Base-by-base conservation (phyloP, 169 alveolate species). In the Eimeria maxima region DNA sequence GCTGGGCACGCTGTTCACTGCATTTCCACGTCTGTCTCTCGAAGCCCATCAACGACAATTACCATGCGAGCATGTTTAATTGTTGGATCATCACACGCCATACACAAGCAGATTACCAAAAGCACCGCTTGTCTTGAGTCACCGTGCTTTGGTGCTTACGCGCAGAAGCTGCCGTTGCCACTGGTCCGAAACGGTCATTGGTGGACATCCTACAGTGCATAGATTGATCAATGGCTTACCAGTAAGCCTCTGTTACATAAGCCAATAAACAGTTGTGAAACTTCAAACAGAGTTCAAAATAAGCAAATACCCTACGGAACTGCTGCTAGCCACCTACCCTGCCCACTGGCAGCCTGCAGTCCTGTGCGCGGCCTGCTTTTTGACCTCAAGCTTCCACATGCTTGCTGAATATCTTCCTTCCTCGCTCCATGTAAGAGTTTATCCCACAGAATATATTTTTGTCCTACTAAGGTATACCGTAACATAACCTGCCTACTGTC, bases 241-340 rank as follows among this genome's bases (percentile, higher is more conserved):
- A 4, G 5, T 13, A 18, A 16, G 29, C 2, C 50, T 73, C 14
- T 33, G 53, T 0, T 14, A 3, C 16, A 73, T 73, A 3, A 0
- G 83, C 80, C 53, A 73, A 16, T 20, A 38, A 38, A 33, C 16
- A 14, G 11, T 3, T 73, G 3, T 5, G 2, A 38, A 38, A 38
- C 33, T 29, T 73, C 53, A 5, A 73, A 4, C 5, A 7, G 42
- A 38, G 11, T 7, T 42, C 11, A 73, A 18, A 73, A 38, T 29
- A 73, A 33, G 29, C 29, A 73, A 73, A 18, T 38, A 73, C 0
- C 22, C 0, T 20, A 18, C 57, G 42, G 74, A 53, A 53, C 38
- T n/a, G 2, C 42, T 83, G 76, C 91, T 83, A 83, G 91, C 91
- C 91, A 83, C 76, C 33, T 33, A 33, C 91, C 38, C 74, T 29